Evolutionary conservation across 1,139 yeast species (phyloP), one percentile per base, ranked within the genome.

Genomic region (Sugiyamaella grinbergsii): DNA sequence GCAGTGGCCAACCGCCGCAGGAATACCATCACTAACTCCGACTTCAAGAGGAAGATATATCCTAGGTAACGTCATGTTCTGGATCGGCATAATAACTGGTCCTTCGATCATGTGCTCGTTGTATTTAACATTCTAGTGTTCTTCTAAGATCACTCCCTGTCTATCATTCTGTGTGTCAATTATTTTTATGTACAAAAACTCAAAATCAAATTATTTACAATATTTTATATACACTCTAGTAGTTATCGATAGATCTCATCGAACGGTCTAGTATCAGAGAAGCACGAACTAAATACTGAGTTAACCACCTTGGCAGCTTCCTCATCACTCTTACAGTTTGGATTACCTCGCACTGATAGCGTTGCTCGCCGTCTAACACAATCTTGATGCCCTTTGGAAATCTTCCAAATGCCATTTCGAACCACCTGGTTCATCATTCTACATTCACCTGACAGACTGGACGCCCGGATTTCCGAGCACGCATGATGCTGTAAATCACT

Each of bases 381-480:
- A 32, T 75, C 81, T 70, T 93, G 98, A 66, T 89, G 96, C 40
- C 96, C 96, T 58, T 80, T 80, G 44, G 85, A 83, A 62, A 88
- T 80, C 55, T 79, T 75, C 52, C 82, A 42, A 79, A 83, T 58
- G 40, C 69, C 67, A 39, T 67, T 68, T 63, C 85, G 79, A 55
- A 80, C 78, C 58, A 93, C 82, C 66, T 93, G 96, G 61, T 85
- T 86, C 80, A 85, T 80, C 62, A 93, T 82, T 32, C 98, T 78
- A 69, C 99, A 93, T 66, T 93, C 99, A 6, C 99, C 99, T 62
- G 96, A 86, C 33, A 93, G 74, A 64, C 88, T 84, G 11, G 95
- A 85, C 0, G 98, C 98, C 54, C 99, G 76, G 48, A 93, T 89
- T 70, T 93, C 98, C 0, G 97, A 85, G 68, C 98, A 94, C 0